Conservation (phyloP, 1,284 basidiomycete species). For the Kwoniella shivajii region DNA sequence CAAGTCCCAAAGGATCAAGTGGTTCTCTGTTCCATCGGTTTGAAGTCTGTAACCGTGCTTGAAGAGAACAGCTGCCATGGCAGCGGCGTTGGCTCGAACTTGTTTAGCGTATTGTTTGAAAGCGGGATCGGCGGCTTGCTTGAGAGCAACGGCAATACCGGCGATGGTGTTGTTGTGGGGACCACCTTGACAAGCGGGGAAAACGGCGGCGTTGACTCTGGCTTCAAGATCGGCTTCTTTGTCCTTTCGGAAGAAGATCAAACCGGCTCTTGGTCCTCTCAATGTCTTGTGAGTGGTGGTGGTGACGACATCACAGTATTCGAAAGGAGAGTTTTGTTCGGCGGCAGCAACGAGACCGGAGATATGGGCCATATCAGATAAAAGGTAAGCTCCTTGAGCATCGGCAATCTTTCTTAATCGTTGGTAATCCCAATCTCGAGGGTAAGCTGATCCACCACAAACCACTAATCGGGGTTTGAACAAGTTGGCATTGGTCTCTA, state of each 20-base stretch:
- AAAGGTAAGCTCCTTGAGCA: conserved; percentile 85
- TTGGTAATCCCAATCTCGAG: conserved; percentile 95
- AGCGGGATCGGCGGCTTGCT: conserved; percentile 85
- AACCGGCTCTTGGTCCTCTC: conserved; percentile 94
- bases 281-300: conserved; percentile 99
- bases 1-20: conserved; percentile 97
- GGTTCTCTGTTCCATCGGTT: conserved; percentile 96
- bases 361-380: conserved; percentile 98
- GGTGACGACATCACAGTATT: conserved; percentile 95
- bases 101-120: conserved; percentile 94
- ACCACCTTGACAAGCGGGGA: conserved; percentile 99
- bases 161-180: conserved; percentile 99
- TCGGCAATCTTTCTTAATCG: conserved; percentile 80
- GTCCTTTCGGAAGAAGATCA: conserved; percentile 99
- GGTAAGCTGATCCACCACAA: conserved; percentile 98
- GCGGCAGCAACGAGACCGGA: conserved; percentile 93
- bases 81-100: conserved; percentile 83
- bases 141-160: conserved; percentile 90
- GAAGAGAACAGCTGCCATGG: conserved; percentile 72
- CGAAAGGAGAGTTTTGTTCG: conserved; percentile 91
- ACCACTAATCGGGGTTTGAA: conserved; percentile 97
- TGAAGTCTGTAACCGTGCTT: conserved; percentile 90
- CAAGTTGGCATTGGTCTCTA: conserved; percentile 86
- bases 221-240: conserved; percentile 84
- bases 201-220: conserved; percentile 96